phyloP scores from a whole-genome alignment of 768 basidiomycete genomes.

The Leucogyrophana mollusca region DNA sequence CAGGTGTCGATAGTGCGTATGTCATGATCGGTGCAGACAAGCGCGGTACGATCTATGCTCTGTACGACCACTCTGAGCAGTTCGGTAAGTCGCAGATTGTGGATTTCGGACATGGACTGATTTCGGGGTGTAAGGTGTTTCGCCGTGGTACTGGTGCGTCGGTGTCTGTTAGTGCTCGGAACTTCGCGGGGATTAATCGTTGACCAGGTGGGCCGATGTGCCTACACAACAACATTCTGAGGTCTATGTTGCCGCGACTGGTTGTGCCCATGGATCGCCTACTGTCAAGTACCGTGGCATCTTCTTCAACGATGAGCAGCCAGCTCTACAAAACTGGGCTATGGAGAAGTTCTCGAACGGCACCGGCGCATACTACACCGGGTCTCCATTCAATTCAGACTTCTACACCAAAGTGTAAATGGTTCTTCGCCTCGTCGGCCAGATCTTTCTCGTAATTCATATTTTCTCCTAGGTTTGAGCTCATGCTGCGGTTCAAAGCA shows the following conservation, averaged over 20 bases:
- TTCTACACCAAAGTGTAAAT: slow-evolving; percentile 58
- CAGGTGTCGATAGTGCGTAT: slow-evolving; percentile 59
- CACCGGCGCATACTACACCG: slow-evolving; percentile 44
- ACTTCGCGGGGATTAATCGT: not conserved
- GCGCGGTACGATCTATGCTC: slow-evolving; percentile 59
- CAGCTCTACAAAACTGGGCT: slow-evolving; percentile 71
- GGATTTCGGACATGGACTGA: not conserved
- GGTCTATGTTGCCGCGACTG: slow-evolving; percentile 42
- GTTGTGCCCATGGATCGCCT: slow-evolving; percentile 54
- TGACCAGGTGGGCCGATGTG: slow-evolving; percentile 75
- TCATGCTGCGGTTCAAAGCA: slow-evolving; percentile 62
- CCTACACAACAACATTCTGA: slow-evolving; percentile 49
- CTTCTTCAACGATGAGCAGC: slow-evolving; percentile 78
- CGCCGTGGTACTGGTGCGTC: slow-evolving; percentile 65
- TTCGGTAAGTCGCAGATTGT: slow-evolving; percentile 39
- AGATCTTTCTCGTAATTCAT: not conserved
- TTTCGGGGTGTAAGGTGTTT: slow-evolving; percentile 43
- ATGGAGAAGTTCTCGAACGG: slow-evolving; percentile 67
- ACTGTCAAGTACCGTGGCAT: slow-evolving; percentile 71
- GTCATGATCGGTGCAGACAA: slow-evolving; percentile 71
- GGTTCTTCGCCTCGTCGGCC: not conserved
- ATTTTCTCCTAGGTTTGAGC: slow-evolving; percentile 49
- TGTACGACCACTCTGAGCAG: slow-evolving; percentile 71
- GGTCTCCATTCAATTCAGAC: slow-evolving; percentile 60
- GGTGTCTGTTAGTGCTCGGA: not conserved